Evolutionary conservation across 495 filamentous ascomycete species (phyloP), one percentile per base, ranked within the genome.

Genomic region (Penicillium cinerascens): DNA sequence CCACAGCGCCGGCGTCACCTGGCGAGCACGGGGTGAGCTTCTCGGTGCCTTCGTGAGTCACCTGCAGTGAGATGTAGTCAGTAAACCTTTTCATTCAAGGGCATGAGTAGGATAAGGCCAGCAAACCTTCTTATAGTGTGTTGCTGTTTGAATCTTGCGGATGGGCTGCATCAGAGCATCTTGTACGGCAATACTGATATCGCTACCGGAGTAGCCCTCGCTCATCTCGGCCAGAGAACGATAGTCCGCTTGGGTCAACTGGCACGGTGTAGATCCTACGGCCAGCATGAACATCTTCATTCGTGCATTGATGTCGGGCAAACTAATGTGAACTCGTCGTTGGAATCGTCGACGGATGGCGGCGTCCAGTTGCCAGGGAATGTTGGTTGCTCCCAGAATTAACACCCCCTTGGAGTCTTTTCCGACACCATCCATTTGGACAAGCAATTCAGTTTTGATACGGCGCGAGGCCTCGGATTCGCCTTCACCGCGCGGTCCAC

Each of bases 391-490:
- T 45, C 95, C 93, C 10, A 99, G 80, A 38, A 99, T 95, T 29
- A 99, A 77, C 9, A 99, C 92, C 36, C 92, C 95, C 61, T 86
- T 90, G 47, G 84, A 89, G 71, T 97, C 93, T 37, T 91, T 90
- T 38, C 95, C 95, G 4, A 99, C 93, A 69, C 93, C 93, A 61
- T 99, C 93, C 93, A 99, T 99, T 66, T 99, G 93, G 13, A 99
- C 95, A 17, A 99, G 81, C 68, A 99, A 83, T 68, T 99, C 93
- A 15, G 93, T 99, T 68, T 99, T 99, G 73, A 99, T 97, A 59
- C 93, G 86, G 47, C 93, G 83, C 22, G 91, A 96, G 2, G 93
- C 93, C 78, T 99, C 93, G 1, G 89, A 95, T 73, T 99, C 93
- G 63, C 93, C 93, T 78, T 99, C 93, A 52, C 95, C 95, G 59